These are phyloP conservation scores for Physcia stellaris DNA, from an alignment of 495 filamentous ascomycete genomes.

Conservation along the genomic window DNA sequence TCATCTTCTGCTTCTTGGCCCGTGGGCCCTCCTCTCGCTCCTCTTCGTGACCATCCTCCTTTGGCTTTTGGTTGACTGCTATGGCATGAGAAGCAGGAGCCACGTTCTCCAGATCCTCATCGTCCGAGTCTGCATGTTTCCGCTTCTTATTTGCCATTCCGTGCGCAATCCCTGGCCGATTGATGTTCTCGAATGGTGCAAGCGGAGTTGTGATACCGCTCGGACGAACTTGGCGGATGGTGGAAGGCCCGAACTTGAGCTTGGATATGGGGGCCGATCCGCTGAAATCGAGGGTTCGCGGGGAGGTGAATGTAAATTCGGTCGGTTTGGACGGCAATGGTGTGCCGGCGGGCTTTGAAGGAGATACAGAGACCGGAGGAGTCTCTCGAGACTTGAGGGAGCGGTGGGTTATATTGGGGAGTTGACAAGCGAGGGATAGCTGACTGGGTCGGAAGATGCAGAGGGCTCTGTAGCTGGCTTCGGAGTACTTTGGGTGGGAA, in stretches of 20 bases:
- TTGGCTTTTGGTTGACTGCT: conserved; percentile 13
- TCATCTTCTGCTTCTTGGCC: conserved; percentile 20
- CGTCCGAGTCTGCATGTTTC: conserved; percentile 30
- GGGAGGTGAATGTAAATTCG: conserved; percentile 46
- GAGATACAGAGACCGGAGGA: conserved; percentile 1
- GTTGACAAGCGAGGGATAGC: conserved; percentile 26
- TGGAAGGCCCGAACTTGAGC: conserved; percentile 35
- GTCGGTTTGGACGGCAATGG: too few relatives aligned
- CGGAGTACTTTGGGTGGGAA: conserved; percentile 14
- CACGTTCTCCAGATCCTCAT: conserved; percentile 21
- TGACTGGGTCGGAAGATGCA: conserved; percentile 23
- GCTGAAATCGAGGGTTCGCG: conserved; percentile 41
- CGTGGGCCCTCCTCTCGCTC: conserved; percentile 32
- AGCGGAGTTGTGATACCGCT: conserved; percentile 21
- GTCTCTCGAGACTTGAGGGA: conserved; percentile 9
- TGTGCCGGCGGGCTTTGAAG: conserved; percentile 19
- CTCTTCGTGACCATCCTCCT: conserved; percentile 20
- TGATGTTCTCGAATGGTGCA: conserved; percentile 20
- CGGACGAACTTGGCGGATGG: conserved; percentile 41
- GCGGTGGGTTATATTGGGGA: conserved; percentile 12
- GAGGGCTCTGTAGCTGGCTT: neutral
- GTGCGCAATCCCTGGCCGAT: conserved; percentile 39
- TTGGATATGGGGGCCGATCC: conserved; percentile 28
- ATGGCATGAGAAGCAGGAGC: conserved; percentile 16
- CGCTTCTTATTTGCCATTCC: conserved; percentile 67